A percentile compares a stretch with the other conserved stretches of the same genome.
Conservation (phyloP, 257 asterid species). For the Leonotis leonurus region DNA sequence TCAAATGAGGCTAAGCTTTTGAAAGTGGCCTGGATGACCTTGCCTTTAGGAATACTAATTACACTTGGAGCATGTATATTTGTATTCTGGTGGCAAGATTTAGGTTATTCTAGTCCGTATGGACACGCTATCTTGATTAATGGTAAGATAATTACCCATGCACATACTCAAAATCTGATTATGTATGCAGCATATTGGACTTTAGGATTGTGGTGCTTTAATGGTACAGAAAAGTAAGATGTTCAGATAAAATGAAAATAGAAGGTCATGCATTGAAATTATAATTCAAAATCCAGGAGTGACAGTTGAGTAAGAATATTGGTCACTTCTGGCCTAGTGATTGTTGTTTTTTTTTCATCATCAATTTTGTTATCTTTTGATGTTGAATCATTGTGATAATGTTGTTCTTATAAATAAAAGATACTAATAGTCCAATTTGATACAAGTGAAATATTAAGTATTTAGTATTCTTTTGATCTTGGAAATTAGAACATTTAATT, state of each 20-base stretch:
- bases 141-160: conserved; percentile 36
- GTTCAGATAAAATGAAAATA: not conserved
- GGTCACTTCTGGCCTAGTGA: not conserved
- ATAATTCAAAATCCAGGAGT: not conserved
- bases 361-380: not conserved
- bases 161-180: not conserved
- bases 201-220: not conserved
- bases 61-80: conserved; percentile 52
- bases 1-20: conserved; percentile 58
- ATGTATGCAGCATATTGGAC: not conserved
- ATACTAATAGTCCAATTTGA: not conserved
- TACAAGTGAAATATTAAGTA: not conserved
- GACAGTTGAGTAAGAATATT: not conserved
- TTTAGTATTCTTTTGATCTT: not conserved
- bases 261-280: not conserved
- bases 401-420: not conserved
- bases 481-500: not conserved
- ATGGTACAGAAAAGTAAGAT: not conserved
- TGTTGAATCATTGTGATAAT: not conserved
- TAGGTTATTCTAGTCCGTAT: conserved; percentile 62
- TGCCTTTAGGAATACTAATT: conserved; percentile 64
- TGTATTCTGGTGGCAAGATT: conserved; percentile 84
- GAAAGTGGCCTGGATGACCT: conserved; percentile 86
- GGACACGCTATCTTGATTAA: conserved; percentile 82
- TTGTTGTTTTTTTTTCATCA: not conserved